Percentiles rank a stretch among this genome's conserved stretches.
These are phyloP conservation scores for Termitomyces sp. DNA, from an alignment of 768 basidiomycete genomes.

Conservation along the genomic window DNA sequence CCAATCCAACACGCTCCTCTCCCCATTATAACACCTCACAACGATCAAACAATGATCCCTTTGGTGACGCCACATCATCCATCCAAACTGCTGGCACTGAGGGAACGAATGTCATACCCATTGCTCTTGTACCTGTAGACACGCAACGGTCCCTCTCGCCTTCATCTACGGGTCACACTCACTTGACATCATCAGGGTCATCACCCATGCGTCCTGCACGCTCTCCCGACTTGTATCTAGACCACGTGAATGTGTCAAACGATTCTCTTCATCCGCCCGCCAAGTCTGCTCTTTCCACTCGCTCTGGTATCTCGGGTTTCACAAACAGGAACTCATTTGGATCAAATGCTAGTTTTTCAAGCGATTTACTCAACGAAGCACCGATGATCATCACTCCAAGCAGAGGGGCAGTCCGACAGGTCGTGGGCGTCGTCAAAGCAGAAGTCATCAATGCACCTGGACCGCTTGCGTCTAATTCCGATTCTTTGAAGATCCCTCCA, in stretches of 20 bases:
- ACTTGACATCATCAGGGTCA: constrained; percentile 27
- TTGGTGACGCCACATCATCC: constrained; percentile 71
- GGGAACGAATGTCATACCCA: constrained; percentile 82
- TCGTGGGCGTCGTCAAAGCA: constrained; percentile 72
- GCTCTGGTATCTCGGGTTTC: constrained; percentile 47
- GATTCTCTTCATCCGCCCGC: constrained; percentile 37
- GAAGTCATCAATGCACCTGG: constrained; percentile 66
- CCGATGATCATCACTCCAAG: constrained; percentile 76
- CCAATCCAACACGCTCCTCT: constrained; percentile 34
- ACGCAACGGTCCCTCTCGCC: constrained; percentile 28
- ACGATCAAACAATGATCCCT: constrained; percentile 55
- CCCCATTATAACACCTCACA: constrained; percentile 22
- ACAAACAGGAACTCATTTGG: constrained; percentile 63
- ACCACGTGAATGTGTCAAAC: constrained; percentile 55
- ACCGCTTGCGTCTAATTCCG: constrained; percentile 28
- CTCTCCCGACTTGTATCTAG: constrained; percentile 55
- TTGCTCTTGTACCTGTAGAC: constrained; percentile 68
- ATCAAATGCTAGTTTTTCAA: constrained; percentile 69
- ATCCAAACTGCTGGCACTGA: constrained; percentile 81
- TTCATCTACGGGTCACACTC: constrained; percentile 21
- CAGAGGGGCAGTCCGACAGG: constrained; percentile 60
- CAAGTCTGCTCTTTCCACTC: constrained; percentile 40
- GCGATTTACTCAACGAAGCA: constrained; percentile 75
- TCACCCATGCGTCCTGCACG: constrained; percentile 50
- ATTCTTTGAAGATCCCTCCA: constrained; percentile 36